These are phyloP conservation scores for Coemansia sp. DNA, from an alignment of 192 early-diverging fungal genomes.

Conservation along the genomic window DNA sequence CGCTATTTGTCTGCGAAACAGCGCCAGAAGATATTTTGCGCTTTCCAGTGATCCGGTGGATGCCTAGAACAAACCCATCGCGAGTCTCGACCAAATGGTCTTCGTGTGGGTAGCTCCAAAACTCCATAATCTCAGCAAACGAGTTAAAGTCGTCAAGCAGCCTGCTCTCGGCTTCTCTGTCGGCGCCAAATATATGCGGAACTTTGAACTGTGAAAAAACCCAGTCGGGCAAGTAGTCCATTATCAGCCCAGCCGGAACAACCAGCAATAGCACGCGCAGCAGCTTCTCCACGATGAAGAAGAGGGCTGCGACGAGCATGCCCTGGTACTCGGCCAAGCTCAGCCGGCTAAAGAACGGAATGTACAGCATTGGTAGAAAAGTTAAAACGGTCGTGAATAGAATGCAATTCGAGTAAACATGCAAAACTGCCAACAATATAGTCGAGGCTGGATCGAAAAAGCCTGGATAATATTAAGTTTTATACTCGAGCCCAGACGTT, in stretches of 20 bases:
- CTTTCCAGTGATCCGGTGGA: conserved; percentile 71
- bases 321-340: conserved; percentile 62
- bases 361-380: conserved; percentile 49
- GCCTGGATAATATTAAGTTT: not conserved
- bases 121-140: conserved; percentile 49
- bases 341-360: conserved; percentile 63
- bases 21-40: conserved; percentile 21
- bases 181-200: conserved; percentile 27
- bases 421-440: not conserved
- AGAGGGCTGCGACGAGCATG: conserved; percentile 58
- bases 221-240: conserved; percentile 52
- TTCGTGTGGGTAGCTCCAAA: conserved; percentile 78
- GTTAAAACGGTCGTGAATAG: not conserved
- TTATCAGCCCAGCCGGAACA: conserved; percentile 55
- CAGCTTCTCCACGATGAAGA: conserved; percentile 69
- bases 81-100: conserved; percentile 81
- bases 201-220: conserved; percentile 30
- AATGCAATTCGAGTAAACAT: conserved; percentile 1
- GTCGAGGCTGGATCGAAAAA: not conserved
- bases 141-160: conserved; percentile 52
- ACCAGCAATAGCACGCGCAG: conserved; percentile 66
- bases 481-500: not conserved
- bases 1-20: conserved; percentile 10
- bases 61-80: conserved; percentile 81
- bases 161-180: conserved; percentile 38